These are phyloP conservation scores for Wickerhamiella domercqiae DNA, from an alignment of 805 yeast genomes.

Conservation along the genomic window DNA sequence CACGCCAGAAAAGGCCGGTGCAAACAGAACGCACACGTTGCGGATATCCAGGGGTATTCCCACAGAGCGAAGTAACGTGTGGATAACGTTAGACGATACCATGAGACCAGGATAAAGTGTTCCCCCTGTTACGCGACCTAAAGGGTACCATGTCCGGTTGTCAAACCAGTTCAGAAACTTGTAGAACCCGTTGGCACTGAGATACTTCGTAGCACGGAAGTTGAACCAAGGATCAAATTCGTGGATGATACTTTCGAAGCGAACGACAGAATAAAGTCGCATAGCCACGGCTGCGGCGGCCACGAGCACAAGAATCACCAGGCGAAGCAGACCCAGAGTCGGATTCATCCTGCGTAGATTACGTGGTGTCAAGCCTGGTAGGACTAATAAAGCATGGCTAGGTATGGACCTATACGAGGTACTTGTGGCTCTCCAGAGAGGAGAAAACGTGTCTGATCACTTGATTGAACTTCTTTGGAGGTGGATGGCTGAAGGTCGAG, in stretches of 20 bases:
- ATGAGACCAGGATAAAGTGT: constrained; percentile 94
- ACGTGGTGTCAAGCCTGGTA: not conserved
- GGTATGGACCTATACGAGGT: not conserved
- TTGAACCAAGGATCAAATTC: constrained; percentile 63
- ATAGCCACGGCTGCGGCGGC: constrained; percentile 88
- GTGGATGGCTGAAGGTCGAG: not conserved
- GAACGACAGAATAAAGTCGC: constrained; percentile 86
- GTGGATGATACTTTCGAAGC: constrained; percentile 92
- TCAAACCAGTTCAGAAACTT: constrained; percentile 97
- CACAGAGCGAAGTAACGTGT: constrained; percentile 48
- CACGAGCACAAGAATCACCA: constrained; percentile 54
- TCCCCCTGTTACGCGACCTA: constrained; percentile 98
- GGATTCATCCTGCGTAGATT: not conserved
- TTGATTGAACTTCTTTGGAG: not conserved
- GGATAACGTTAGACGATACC: constrained; percentile 91
- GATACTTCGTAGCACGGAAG: constrained; percentile 86
- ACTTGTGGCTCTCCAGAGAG: not conserved
- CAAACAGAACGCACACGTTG: constrained; percentile 87
- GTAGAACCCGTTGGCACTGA: constrained; percentile 69
- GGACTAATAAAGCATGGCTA: not conserved
- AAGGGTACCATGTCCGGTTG: constrained; percentile 97
- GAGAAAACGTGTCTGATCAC: not conserved
- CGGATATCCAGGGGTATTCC: constrained; percentile 86
- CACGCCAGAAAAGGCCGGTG: constrained; percentile 89
- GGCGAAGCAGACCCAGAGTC: constrained; percentile 33